Evolutionary conservation across 768 basidiomycete species (phyloP).

Genomic region (Holtermannia corniformis): DNA sequence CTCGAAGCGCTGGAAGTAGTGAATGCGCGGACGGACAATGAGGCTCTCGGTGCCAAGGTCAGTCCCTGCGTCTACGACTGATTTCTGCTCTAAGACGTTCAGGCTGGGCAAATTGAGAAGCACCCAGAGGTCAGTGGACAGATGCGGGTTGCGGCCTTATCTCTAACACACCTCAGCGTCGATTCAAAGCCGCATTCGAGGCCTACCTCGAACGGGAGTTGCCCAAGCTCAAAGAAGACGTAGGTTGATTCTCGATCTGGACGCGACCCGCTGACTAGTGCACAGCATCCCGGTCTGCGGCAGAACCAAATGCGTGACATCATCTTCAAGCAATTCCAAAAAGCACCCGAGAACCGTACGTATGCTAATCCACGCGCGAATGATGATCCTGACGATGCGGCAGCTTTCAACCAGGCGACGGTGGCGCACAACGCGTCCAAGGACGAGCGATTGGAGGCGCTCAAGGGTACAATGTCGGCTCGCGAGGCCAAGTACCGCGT

Average conservation of each 20-base stretch:
- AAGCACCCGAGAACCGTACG: constrained; percentile 92
- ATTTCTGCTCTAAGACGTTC: not conserved
- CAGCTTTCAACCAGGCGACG: constrained; percentile 64
- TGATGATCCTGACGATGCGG: not conserved
- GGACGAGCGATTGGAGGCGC: constrained; percentile 69
- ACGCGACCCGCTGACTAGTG: not conserved
- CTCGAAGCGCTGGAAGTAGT: constrained; percentile 80
- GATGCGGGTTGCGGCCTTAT: not conserved
- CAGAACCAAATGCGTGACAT: constrained; percentile 89
- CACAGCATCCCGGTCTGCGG: constrained; percentile 76
- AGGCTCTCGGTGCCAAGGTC: constrained; percentile 66
- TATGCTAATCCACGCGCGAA: constrained; percentile 2
- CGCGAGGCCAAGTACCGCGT: constrained; percentile 35
- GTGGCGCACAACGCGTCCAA: constrained; percentile 77
- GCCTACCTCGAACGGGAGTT: constrained; percentile 81
- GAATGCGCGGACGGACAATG: constrained; percentile 86
- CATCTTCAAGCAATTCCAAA: constrained; percentile 89
- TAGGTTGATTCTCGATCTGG: constrained; percentile 39
- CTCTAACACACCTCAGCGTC: constrained; percentile 51
- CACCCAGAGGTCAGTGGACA: constrained; percentile 71
- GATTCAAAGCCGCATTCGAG: constrained; percentile 88
- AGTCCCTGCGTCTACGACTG: not conserved
- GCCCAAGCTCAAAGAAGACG: constrained; percentile 65
- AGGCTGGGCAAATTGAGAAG: constrained; percentile 70
- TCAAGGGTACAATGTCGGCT: constrained; percentile 47